Evolutionary conservation across 345 rosid species (phyloP), one percentile per base, ranked within the genome.

Genomic region (Gossypium longicalyx): DNA sequence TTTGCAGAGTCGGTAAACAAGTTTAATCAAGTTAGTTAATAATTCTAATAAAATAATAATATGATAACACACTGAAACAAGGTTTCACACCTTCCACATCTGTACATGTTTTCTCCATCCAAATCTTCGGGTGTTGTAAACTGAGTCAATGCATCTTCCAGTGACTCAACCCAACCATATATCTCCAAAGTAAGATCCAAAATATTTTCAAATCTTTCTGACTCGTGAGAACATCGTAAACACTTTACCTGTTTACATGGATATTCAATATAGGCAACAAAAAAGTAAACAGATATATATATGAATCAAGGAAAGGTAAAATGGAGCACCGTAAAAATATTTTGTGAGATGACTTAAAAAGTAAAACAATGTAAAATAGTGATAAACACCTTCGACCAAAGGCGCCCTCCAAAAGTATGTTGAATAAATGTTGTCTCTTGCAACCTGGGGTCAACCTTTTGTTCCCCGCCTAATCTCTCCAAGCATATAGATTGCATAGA

Each of bases 111-210:
- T 76, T 91, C 97, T 73, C 97, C 97, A 71, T 91, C 97, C 71
- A 91, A 86, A 75, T 91, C 91, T 85, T 91, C 94, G 15, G 90
- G 84, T 54, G 85, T 87, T 61, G 97, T 91, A 81, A 91, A 91
- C 78, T 91, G 94, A 80, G 91, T 88, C 45, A 91, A 70, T 53
- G 94, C 97, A 81, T 91, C 93, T 84, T 89, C 87, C 80, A 91
- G 77, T 68, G 97, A 89, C 80, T 86, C 89, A 53, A 91, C 97
- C 91, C 92, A 87, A 52, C 97, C 94, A 11, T 80, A 86, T 82
- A 91, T 91, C 87, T 91, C 94, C 68, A 91, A 78, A 12, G 97
- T 88, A 54, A 91, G 93, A 86, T 91, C 97, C 97, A 91, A 87
- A 61, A 91, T 91, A 77, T 87, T 88, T 78, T 91, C 97, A 72